A percentile compares a stretch with the other conserved stretches of the same genome.
phyloP scores from a whole-genome alignment of 768 basidiomycete genomes.

The Chlorophyllum brunneum region DNA sequence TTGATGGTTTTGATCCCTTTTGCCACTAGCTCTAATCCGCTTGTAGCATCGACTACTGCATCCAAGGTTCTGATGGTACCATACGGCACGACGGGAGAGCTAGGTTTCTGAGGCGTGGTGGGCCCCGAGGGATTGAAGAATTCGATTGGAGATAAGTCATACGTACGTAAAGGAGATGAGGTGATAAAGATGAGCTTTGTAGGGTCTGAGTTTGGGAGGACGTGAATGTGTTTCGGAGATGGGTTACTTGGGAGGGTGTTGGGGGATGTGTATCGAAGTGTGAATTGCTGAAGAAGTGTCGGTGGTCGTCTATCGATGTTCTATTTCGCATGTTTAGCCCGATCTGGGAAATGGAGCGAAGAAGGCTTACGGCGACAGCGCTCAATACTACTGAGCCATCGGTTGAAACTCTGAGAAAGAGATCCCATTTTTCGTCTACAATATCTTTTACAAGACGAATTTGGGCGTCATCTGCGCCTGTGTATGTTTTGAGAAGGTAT shows the following conservation, averaged over 20 bases:
- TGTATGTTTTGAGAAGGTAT: constrained; percentile 31
- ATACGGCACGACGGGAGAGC: not conserved
- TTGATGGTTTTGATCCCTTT: constrained; percentile 34
- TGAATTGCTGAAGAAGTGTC: constrained; percentile 73
- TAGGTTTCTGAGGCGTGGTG: not conserved
- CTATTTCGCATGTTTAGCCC: constrained; percentile 32
- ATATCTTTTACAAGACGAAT: constrained; percentile 55
- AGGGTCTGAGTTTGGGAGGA: constrained; percentile 46
- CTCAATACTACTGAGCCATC: constrained; percentile 75
- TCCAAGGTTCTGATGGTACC: not conserved
- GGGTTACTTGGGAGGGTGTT: constrained; percentile 52
- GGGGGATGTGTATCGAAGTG: constrained; percentile 56
- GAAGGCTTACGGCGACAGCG: constrained; percentile 61
- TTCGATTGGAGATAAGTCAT: constrained; percentile 50
- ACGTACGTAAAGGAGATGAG: constrained; percentile 61
- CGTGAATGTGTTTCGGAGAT: constrained; percentile 47
- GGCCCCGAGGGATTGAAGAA: constrained; percentile 49
- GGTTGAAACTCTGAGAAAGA: constrained; percentile 67
- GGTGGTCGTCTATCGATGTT: constrained; percentile 90
- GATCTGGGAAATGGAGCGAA: not conserved
- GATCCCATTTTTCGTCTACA: constrained; percentile 69
- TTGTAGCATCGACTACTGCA: constrained; percentile 16
- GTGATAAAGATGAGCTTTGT: constrained; percentile 55
- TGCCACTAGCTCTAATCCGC: constrained; percentile 45
- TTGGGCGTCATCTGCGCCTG: constrained; percentile 40